These are phyloP conservation scores for Xylaria sp. DNA, from an alignment of 2,329 filamentous ascomycete genomes.

Conservation along the genomic window DNA sequence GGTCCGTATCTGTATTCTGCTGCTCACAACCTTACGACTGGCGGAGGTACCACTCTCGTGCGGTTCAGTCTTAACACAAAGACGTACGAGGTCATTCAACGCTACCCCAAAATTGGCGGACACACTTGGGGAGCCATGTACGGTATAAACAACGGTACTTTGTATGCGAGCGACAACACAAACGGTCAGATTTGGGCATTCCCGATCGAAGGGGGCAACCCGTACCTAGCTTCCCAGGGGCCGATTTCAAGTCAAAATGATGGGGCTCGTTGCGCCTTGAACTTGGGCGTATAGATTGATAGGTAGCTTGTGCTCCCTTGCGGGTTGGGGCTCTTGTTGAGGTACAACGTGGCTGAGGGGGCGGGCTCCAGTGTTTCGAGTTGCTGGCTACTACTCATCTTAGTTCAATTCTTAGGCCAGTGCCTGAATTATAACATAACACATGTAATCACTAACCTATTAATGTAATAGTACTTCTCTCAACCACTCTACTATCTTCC, in stretches of 20 bases:
- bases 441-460: not conserved
- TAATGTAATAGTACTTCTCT: no score
- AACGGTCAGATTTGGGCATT: conserved; percentile 37
- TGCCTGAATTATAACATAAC: not conserved
- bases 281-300: conserved; percentile 20
- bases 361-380: not conserved
- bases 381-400: not conserved
- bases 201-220: conserved; percentile 20
- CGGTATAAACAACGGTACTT: conserved; percentile 34
- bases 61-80: conserved; percentile 31
- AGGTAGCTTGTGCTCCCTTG: not conserved
- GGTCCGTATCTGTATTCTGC: conserved; percentile 30
- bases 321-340: not conserved
- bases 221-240: conserved; percentile 31
- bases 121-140: conserved; percentile 34
- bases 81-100: conserved; percentile 26
- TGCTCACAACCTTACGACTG: conserved; percentile 4
- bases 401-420: not conserved
- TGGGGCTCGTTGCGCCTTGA: conserved; percentile 36
- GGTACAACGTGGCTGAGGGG: not conserved
- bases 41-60: conserved; percentile 27
- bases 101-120: conserved; percentile 23
- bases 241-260: conserved; percentile 33
- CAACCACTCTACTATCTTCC: no score
- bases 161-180: conserved; percentile 37